Percentiles rank a stretch among this genome's conserved stretches.
Conservation (phyloP, 768 basidiomycete species). For the Hypsizygus marmoreus region DNA sequence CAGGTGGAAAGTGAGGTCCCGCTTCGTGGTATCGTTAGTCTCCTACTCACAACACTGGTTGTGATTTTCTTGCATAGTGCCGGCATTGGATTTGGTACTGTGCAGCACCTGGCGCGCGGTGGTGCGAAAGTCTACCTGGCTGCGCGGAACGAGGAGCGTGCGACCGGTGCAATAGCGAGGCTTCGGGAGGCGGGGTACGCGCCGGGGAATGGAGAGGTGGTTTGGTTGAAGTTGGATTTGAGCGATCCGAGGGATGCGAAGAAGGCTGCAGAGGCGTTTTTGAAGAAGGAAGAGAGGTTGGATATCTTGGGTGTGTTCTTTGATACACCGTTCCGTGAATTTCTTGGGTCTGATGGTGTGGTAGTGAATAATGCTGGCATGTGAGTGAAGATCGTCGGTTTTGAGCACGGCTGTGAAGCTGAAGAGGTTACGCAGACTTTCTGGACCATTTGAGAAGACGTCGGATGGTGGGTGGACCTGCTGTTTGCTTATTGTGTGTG, state of each 20-base stretch:
- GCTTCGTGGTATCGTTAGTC: neutral
- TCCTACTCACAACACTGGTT: neutral
- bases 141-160: constrained; percentile 48
- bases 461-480: constrained; percentile 10
- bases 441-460: constrained; percentile 11
- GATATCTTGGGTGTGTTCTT: constrained; percentile 52
- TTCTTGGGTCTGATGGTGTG: neutral
- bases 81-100: constrained; percentile 48
- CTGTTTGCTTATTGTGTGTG: neutral
- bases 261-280: constrained; percentile 48
- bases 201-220: constrained; percentile 46
- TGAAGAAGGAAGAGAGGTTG: constrained; percentile 50
- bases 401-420: neutral
- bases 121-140: constrained; percentile 66
- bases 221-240: constrained; percentile 56
- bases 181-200: constrained; percentile 45
- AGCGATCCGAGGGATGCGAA: constrained; percentile 48
- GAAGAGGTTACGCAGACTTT: constrained; percentile 9
- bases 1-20: constrained; percentile 55
- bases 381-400: constrained; percentile 30
- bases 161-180: constrained; percentile 46
- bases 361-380: constrained; percentile 59
- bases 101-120: constrained; percentile 49
- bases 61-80: constrained; percentile 13
- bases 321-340: neutral